Base-by-base conservation (phyloP, 768 basidiomycete species). In the Tulasnella sp. region DNA sequence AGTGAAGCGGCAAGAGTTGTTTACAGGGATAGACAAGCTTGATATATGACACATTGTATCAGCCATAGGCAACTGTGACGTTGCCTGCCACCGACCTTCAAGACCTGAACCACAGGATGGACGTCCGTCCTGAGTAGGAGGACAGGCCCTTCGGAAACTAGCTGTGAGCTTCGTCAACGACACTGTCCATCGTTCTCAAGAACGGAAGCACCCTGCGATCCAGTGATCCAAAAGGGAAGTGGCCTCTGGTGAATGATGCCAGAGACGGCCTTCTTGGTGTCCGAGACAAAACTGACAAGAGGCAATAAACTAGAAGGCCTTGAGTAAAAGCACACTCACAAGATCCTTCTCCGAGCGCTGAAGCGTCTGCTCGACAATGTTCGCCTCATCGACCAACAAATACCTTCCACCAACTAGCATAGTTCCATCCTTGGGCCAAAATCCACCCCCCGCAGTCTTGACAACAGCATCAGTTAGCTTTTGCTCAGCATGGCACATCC, bases 401-500 rank as follows among this genome's bases (percentile, higher is more conserved):
- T 94, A 96, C 65, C 88, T 89, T 17, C 90, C 89, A 1, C 92
- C 94, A 22, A 97, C 89, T 38, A 97, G 76, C 1, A 84, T 88
- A 63, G 88, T 79, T 0, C 80, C 78, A 15, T 68, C 66, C 2
- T 73, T 70, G 1, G 94, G 93, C 86, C 87, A 91, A 69, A 97
- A 86, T 17, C 86, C 87, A 60, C 77, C 71, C 65, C 73, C 74
- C 70, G 72, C 74, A 63, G 78, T 78, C 62, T 79, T 75, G 52
- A 79, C 71, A 2, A 90, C 78, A 12, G 82, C 79, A 31, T 83
- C 82, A 62, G 85, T 80, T 50, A 97, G 73, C 44, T 80, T 82
- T 73, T 94, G 92, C 66, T 96, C 92, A 8, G 82, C 70, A 70
- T 97, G 94, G 66, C 94, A 98, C 87, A 98, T 92, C 94, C 94